Percentiles rank a stretch among this genome's conserved stretches.
Conservation (phyloP, 1,284 basidiomycete species). For the Cutaneotrichosporon sp. region DNA sequence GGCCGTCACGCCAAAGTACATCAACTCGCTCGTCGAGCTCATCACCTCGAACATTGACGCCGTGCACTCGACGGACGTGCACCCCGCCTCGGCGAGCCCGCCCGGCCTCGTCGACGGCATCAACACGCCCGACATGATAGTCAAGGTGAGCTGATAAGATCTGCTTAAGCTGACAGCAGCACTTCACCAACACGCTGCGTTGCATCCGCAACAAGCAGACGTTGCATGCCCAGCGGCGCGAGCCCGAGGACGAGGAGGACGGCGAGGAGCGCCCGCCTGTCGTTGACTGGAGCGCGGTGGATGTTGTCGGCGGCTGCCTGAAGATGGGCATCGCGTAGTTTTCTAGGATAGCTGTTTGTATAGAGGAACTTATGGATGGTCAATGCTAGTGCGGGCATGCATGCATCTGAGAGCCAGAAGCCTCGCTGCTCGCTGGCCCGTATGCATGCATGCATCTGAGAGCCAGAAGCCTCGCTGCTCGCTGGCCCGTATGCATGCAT, state of each 20-base stretch:
- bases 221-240: constrained; percentile 29
- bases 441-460: no score
- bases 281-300: constrained; percentile 75
- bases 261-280: constrained; percentile 53
- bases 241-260: constrained; percentile 40
- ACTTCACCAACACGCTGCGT: constrained; percentile 84
- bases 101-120: constrained; percentile 85
- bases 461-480: no score
- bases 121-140: constrained; percentile 85
- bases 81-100: constrained; percentile 74
- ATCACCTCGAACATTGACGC: constrained; percentile 88
- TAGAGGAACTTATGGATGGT: background rate
- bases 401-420: no score
- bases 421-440: no score
- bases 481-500: no score
- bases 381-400: no score
- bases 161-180: constrained; percentile 53
- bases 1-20: constrained; percentile 89
- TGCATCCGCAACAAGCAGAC: constrained; percentile 64
- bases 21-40: constrained; percentile 89
- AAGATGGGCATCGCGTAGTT: constrained; percentile 68
- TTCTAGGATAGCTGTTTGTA: background rate
- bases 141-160: constrained; percentile 41
- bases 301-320: constrained; percentile 76
- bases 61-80: constrained; percentile 77